Percentiles rank a stretch among this genome's conserved stretches.
These are phyloP conservation scores for Colletotrichum australisinense DNA, from an alignment of 2,329 filamentous ascomycete genomes.

Conservation along the genomic window DNA sequence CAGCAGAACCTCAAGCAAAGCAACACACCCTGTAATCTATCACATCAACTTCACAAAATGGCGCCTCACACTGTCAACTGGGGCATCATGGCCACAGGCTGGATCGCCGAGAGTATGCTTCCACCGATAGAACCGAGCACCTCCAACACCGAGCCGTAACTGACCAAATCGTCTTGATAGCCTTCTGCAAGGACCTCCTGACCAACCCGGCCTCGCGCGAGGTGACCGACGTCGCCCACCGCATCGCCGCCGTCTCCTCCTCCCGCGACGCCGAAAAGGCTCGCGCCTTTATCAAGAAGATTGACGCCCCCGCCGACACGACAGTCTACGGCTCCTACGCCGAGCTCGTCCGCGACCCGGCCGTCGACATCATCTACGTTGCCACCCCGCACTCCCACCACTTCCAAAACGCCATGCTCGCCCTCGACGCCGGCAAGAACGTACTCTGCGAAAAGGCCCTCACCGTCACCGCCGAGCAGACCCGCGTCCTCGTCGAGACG, in stretches of 20 bases:
- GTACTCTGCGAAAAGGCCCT: conserved; percentile 93
- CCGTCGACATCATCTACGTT: conserved; percentile 89
- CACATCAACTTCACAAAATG: conserved; percentile 44
- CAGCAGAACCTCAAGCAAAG: background rate
- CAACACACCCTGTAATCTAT: background rate
- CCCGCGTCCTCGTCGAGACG: conserved; percentile 76
- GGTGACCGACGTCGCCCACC: conserved; percentile 79
- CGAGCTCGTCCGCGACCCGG: conserved; percentile 81
- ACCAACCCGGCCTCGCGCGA: conserved; percentile 76
- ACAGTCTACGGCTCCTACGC: conserved; percentile 84
- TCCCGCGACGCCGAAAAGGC: conserved; percentile 79
- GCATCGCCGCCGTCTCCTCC: conserved; percentile 82
- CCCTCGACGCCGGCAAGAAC: conserved; percentile 84
- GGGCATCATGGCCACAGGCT: conserved; percentile 71
- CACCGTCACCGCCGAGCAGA: conserved; percentile 84
- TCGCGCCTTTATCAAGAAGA: conserved; percentile 76
- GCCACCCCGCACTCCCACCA: conserved; percentile 94
- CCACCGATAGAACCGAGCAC: background rate
- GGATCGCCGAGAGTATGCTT: conserved; percentile 68
- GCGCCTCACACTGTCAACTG: conserved; percentile 64
- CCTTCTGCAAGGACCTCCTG: conserved; percentile 82
- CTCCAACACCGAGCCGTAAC: background rate
- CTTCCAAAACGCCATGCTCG: conserved; percentile 91
- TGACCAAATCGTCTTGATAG: conserved; percentile 48
- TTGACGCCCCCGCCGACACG: conserved; percentile 75